Percentiles rank a stretch among this genome's conserved stretches.
Evolutionary conservation across 805 yeast genomes (phyloP).

Genomic region (Wickerhamomyces silvicola): DNA sequence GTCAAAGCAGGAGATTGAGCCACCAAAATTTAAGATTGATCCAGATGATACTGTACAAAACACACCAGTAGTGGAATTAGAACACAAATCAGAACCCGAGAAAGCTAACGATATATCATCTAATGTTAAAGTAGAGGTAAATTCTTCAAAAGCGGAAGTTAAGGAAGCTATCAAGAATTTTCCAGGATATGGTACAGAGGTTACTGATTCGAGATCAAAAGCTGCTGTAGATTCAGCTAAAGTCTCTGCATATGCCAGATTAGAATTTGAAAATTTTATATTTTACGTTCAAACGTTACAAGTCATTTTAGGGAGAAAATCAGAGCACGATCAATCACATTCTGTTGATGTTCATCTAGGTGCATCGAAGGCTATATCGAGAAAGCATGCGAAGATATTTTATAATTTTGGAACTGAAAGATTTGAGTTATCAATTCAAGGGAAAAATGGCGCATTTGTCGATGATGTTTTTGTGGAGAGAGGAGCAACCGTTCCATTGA

Average conservation of each 20-base stretch:
- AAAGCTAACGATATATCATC: too few relatives aligned
- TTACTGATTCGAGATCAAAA: neutral
- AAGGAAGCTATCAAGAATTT: too few relatives aligned
- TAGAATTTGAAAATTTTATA: slow-evolving; percentile 89
- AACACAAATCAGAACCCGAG: too few relatives aligned
- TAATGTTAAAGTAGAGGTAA: neutral
- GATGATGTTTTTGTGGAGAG: slow-evolving; percentile 85
- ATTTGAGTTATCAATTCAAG: slow-evolving; percentile 85
- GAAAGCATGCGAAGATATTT: slow-evolving; percentile 92
- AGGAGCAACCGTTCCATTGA: slow-evolving; percentile 85
- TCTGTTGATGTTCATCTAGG: slow-evolving; percentile 91
- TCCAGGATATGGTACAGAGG: too few relatives aligned
- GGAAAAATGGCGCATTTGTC: slow-evolving; percentile 95
- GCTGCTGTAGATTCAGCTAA: slow-evolving; percentile 23
- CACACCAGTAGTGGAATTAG: slow-evolving; percentile 5
- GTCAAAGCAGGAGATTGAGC: neutral
- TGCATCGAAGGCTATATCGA: slow-evolving; percentile 84
- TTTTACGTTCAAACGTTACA: slow-evolving; percentile 96
- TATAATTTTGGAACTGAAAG: slow-evolving; percentile 95
- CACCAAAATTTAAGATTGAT: neutral
- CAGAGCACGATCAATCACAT: slow-evolving; percentile 61
- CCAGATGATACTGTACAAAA: slow-evolving; percentile 16
- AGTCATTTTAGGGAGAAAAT: slow-evolving; percentile 85
- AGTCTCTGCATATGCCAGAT: slow-evolving; percentile 52
- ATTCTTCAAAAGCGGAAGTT: too few relatives aligned